phyloP scores from a whole-genome alignment of 2,329 filamentous ascomycete species.

The Penicillium frequentans region DNA sequence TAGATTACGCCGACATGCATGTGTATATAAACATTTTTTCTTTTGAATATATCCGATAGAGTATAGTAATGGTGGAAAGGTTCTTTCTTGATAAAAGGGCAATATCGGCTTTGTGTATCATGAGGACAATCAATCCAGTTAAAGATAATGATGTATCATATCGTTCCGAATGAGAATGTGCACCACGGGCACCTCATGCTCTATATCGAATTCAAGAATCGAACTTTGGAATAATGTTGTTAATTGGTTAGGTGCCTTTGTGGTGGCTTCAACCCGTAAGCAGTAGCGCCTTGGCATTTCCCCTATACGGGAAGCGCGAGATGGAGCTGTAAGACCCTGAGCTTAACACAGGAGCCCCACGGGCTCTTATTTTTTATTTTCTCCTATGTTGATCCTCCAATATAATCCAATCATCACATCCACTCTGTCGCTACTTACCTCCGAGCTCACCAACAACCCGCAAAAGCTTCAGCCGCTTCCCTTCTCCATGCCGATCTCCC shows the following conservation, averaged over 20 bases:
- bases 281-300: slow-evolving; percentile 1
- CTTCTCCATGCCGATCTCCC: background rate
- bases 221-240: background rate
- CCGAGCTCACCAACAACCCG: background rate
- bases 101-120: background rate
- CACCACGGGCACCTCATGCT: background rate
- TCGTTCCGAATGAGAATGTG: background rate
- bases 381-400: too few relatives aligned
- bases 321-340: background rate
- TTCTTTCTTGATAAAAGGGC: background rate
- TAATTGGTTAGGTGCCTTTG: background rate
- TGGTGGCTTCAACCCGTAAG: background rate
- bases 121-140: background rate
- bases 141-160: background rate
- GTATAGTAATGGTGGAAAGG: background rate
- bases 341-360: background rate
- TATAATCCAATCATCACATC: too few relatives aligned
- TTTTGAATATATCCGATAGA: background rate
- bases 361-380: background rate
- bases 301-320: background rate
- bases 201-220: background rate
- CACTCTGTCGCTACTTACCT: too few relatives aligned
- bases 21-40: background rate
- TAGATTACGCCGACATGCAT: background rate
- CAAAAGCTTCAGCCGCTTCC: background rate